These are phyloP conservation scores for Epichloe typhina DNA, from an alignment of 2,329 filamentous ascomycete species.

Conservation along the genomic window DNA sequence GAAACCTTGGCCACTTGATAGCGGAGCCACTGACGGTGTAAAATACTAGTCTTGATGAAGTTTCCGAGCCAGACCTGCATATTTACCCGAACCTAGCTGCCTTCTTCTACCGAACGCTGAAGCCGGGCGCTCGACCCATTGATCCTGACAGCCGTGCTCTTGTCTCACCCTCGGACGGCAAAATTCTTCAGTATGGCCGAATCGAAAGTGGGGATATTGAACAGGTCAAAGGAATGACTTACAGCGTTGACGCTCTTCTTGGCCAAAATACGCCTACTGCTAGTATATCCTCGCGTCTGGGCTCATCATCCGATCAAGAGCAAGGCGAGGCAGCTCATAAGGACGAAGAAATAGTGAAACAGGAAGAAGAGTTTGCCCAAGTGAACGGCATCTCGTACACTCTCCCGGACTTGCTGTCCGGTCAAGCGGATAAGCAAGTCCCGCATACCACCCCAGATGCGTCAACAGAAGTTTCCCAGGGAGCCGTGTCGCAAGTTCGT, in stretches of 20 bases:
- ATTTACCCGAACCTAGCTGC: slow-evolving; percentile 84
- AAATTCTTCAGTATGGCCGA: slow-evolving; percentile 78
- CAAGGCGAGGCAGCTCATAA: slow-evolving; percentile 22
- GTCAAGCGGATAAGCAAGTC: slow-evolving; percentile 34
- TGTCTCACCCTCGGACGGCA: slow-evolving; percentile 80
- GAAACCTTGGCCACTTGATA: not conserved
- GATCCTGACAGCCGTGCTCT: slow-evolving; percentile 70
- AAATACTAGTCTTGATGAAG: slow-evolving; percentile 58
- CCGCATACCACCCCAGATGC: slow-evolving; percentile 54
- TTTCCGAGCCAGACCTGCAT: slow-evolving; percentile 77
- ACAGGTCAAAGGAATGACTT: slow-evolving; percentile 98
- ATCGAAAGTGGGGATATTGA: slow-evolving; percentile 93
- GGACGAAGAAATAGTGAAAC: slow-evolving; percentile 54
- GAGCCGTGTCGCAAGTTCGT: slow-evolving; percentile 71
- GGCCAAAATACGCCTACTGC: slow-evolving; percentile 49
- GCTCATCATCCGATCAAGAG: slow-evolving; percentile 12
- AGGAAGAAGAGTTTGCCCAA: slow-evolving; percentile 83
- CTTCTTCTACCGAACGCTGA: slow-evolving; percentile 94
- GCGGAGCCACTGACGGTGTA: slow-evolving; percentile 11
- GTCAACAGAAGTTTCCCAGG: slow-evolving; percentile 47
- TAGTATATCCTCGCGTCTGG: slow-evolving; percentile 28
- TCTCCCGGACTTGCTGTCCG: slow-evolving; percentile 74
- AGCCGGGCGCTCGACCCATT: slow-evolving; percentile 74
- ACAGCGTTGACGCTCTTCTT: slow-evolving; percentile 84
- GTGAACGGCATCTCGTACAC: slow-evolving; percentile 96